Conservation (phyloP, 306 rosid genomes). For the Sicyos edulis region DNA sequence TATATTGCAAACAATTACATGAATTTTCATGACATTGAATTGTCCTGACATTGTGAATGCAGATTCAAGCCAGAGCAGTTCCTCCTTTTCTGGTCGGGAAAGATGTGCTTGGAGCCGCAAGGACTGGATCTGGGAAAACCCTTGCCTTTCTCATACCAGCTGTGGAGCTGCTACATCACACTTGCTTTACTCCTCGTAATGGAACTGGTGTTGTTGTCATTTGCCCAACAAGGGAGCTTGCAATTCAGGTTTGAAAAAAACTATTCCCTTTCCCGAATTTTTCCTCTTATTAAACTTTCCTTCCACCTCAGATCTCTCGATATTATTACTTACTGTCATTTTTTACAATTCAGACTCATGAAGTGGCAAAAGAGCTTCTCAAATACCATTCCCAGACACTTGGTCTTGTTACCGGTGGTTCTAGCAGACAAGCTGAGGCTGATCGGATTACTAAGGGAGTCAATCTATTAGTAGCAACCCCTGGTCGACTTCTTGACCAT, state of each 20-base stretch:
- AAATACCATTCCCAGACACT: constrained; percentile 86
- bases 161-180: constrained; percentile 55
- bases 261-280: not conserved
- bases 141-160: constrained; percentile 92
- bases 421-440: constrained; percentile 77
- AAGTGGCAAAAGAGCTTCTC: constrained; percentile 83
- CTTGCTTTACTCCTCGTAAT: constrained; percentile 54
- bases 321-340: constrained; percentile 21
- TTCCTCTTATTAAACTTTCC: not conserved
- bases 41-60: constrained; percentile 26
- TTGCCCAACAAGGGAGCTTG: constrained; percentile 95
- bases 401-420: constrained; percentile 82
- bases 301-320: not conserved
- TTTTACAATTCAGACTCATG: constrained; percentile 57
- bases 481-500: constrained; percentile 96
- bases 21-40: not conserved
- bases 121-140: constrained; percentile 96
- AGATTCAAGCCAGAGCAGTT: constrained; percentile 82
- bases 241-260: constrained; percentile 62
- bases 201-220: constrained; percentile 80
- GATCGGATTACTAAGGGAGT: constrained; percentile 80
- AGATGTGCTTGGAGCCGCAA: constrained; percentile 94
- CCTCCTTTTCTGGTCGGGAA: constrained; percentile 61
- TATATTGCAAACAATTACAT: too few species aligned
- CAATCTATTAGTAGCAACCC: constrained; percentile 81